A percentile compares a stretch with the other conserved stretches of the same genome.
Conservation (phyloP, 257 asterid species). For the Forsythia suspensa region DNA sequence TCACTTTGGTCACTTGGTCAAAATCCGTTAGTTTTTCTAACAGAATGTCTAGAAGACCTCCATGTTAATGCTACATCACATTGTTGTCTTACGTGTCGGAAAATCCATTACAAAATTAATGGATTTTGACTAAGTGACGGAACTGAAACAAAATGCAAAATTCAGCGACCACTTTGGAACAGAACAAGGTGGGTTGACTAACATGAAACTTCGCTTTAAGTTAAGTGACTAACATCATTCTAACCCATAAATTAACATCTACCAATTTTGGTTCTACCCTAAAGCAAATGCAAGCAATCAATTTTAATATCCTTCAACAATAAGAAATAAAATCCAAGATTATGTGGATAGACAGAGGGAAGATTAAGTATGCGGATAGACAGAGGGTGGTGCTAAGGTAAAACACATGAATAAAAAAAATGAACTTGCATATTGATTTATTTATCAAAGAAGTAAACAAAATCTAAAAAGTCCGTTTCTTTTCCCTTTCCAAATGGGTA, state of each 20-base stretch:
- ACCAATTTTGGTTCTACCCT: not conserved
- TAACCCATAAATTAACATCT: not conserved
- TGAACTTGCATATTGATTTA: too few relatives aligned
- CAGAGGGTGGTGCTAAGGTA: too few relatives aligned
- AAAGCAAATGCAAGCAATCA: not conserved
- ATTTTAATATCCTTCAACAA: not conserved
- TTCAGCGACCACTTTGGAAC: not conserved
- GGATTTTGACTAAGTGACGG: not conserved
- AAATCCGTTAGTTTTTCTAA: not conserved
- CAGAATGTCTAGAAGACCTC: not conserved
- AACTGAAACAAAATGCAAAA: not conserved
- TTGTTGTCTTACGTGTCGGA: not conserved
- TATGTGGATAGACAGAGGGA: too few relatives aligned
- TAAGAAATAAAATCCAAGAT: too few relatives aligned
- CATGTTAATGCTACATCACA: not conserved
- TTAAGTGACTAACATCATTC: not conserved
- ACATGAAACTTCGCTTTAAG: not conserved
- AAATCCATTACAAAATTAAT: not conserved
- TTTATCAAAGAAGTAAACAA: not conserved
- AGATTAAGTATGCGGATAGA: too few relatives aligned
- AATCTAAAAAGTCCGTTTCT: too few relatives aligned
- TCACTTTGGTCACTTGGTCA: not conserved
- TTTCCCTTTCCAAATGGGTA: not conserved
- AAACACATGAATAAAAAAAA: too few relatives aligned
- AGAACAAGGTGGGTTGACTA: not conserved